A percentile compares a stretch with the other conserved stretches of the same genome.
Evolutionary conservation across 1,284 basidiomycete species (phyloP).

Genomic region (Pseudozyma pruni): DNA sequence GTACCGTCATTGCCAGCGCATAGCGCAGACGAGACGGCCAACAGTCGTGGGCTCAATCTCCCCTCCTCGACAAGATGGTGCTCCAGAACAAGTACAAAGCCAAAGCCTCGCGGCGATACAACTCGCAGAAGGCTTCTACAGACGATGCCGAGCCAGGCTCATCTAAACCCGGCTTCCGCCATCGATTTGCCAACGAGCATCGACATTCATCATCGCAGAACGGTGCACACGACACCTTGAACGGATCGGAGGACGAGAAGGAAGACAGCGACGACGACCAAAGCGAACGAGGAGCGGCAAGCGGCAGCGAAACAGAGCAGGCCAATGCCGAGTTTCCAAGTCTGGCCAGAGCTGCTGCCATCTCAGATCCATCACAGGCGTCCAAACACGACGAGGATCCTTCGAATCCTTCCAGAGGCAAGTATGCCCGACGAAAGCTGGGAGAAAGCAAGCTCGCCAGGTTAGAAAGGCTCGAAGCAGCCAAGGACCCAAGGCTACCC

Average conservation of each 20-base stretch:
- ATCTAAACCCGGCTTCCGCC: slow-evolving; percentile 26
- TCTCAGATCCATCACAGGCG: not conserved
- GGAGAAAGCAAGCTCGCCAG: slow-evolving; percentile 56
- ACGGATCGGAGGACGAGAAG: slow-evolving; percentile 8
- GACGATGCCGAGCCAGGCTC: slow-evolving; percentile 15
- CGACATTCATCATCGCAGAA: not conserved
- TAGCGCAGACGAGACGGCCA: slow-evolving; percentile 3
- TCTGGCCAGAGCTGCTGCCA: slow-evolving; percentile 27
- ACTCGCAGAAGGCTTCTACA: slow-evolving; percentile 22
- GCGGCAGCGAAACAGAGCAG: slow-evolving; percentile 20
- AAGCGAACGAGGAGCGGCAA: not conserved
- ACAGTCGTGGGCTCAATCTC: not conserved
- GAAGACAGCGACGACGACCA: slow-evolving; percentile 6
- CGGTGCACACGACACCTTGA: not conserved
- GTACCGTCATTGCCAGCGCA: slow-evolving; percentile 19
- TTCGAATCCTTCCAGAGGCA: slow-evolving; percentile 26
- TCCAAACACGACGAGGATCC: slow-evolving; percentile 14
- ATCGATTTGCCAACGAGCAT: slow-evolving; percentile 24
- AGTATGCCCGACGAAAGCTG: slow-evolving; percentile 54
- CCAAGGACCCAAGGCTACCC: slow-evolving; percentile 33
- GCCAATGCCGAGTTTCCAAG: slow-evolving; percentile 32
- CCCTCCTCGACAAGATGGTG: slow-evolving; percentile 47
- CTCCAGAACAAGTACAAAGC: slow-evolving; percentile 68
- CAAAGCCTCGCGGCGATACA: slow-evolving; percentile 61
- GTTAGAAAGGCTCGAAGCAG: slow-evolving; percentile 46